These are phyloP conservation scores for Cladosporium halotolerans DNA, from an alignment of 2,329 filamentous ascomycete species.

Conservation along the genomic window DNA sequence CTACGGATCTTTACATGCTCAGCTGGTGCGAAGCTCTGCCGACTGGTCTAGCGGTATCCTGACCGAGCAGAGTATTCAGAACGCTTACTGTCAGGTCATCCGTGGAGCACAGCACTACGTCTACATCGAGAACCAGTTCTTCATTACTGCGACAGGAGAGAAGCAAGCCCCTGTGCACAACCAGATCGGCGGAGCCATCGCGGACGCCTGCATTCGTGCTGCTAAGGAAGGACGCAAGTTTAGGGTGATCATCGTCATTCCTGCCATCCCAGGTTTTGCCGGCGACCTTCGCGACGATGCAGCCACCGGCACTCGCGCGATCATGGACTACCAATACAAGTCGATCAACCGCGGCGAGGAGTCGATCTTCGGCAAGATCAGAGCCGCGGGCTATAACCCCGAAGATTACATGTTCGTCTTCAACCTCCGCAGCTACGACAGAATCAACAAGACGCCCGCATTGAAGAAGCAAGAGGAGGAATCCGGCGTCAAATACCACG, in stretches of 20 bases:
- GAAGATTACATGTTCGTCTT: constrained; percentile 83
- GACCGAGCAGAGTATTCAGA: constrained; percentile 78
- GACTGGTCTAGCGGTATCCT: constrained; percentile 94
- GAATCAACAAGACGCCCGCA: constrained; percentile 73
- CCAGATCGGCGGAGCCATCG: constrained; percentile 78
- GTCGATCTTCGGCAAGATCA: constrained; percentile 78
- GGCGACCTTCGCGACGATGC: constrained; percentile 80
- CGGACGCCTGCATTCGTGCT: constrained; percentile 79
- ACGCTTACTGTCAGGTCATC: constrained; percentile 79
- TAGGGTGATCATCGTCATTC: constrained; percentile 82
- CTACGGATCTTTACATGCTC: constrained; percentile 67
- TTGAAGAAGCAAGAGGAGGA: constrained; percentile 71
- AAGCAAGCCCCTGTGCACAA: constrained; percentile 82
- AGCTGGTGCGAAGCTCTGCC: constrained; percentile 80
- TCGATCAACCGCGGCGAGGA: constrained; percentile 87
- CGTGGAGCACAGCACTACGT: constrained; percentile 83
- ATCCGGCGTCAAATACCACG: constrained; percentile 76
- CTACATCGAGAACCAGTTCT: constrained; percentile 99
- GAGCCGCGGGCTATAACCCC: constrained; percentile 68
- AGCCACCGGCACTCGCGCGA: constrained; percentile 79
- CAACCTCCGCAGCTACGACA: constrained; percentile 88
- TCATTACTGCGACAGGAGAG: constrained; percentile 91
- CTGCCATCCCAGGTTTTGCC: constrained; percentile 87
- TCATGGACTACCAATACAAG: constrained; percentile 99
- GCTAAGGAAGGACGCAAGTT: constrained; percentile 81